phyloP scores from a whole-genome alignment of 2,329 filamentous ascomycete genomes.

The Cyclaneusma minus region DNA sequence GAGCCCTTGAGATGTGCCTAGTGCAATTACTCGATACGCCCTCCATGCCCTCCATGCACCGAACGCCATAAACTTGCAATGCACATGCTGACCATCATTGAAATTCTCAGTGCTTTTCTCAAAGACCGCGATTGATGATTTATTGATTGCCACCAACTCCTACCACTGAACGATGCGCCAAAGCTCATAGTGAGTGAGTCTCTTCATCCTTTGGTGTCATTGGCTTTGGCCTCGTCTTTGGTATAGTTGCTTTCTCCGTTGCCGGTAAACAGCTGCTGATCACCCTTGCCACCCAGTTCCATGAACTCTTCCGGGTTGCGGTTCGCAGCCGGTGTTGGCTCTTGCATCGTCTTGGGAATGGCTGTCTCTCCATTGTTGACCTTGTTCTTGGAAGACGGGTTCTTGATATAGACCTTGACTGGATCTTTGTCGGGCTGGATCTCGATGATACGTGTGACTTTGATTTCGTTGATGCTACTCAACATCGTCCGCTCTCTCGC shows the following conservation, averaged over 20 bases:
- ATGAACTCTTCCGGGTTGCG: slow-evolving; percentile 64
- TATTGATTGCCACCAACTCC: too few relatives aligned
- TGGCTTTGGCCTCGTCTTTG: too few relatives aligned
- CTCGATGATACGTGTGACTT: slow-evolving; percentile 41
- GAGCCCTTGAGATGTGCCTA: too few relatives aligned
- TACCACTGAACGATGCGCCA: too few relatives aligned
- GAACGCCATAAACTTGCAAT: too few relatives aligned
- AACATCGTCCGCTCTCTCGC: slow-evolving; percentile 74
- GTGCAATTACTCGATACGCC: too few relatives aligned
- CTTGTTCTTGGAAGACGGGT: slow-evolving; percentile 31
- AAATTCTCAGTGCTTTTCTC: too few relatives aligned
- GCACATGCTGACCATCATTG: too few relatives aligned
- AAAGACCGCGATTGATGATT: too few relatives aligned
- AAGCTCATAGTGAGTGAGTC: too few relatives aligned
- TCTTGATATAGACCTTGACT: slow-evolving; percentile 65
- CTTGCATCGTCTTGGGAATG: slow-evolving; percentile 27
- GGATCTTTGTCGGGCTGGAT: slow-evolving; percentile 32
- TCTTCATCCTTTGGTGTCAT: too few relatives aligned
- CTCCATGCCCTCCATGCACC: too few relatives aligned
- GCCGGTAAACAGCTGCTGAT: slow-evolving; percentile 59
- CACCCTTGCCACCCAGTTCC: slow-evolving; percentile 72
- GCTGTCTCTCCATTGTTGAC: slow-evolving; percentile 23
- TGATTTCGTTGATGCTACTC: slow-evolving; percentile 63
- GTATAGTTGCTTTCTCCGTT: slow-evolving; percentile 38
- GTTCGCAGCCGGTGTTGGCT: slow-evolving; percentile 51